These are phyloP conservation scores for Chrysanthemum seticuspe DNA, from an alignment of 129 eudicot genomes.

Conservation along the genomic window DNA sequence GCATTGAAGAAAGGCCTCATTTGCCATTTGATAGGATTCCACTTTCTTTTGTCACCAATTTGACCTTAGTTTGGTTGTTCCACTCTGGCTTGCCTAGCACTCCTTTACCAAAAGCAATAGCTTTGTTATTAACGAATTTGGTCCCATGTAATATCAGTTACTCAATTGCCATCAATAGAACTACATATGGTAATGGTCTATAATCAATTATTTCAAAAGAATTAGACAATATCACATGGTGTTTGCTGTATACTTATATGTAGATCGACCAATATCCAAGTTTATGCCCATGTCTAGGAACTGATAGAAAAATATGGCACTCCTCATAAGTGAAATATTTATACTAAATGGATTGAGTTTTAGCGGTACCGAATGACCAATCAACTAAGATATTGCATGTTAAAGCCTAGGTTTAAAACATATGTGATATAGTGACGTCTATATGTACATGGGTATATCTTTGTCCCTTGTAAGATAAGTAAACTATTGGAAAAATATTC, in stretches of 20 bases:
- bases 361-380: too few species aligned
- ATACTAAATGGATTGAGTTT: too few species aligned
- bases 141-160: background rate
- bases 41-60: constrained; percentile 26
- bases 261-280: background rate
- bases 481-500: too few species aligned
- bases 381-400: too few species aligned
- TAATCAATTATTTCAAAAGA: background rate
- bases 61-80: constrained; percentile 28
- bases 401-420: too few species aligned
- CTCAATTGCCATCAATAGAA: constrained; percentile 12
- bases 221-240: background rate
- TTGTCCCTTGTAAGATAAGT: too few species aligned
- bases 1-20: constrained; percentile 28
- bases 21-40: constrained; percentile 30
- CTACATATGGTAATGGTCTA: background rate
- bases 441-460: too few species aligned
- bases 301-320: too few species aligned
- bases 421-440: too few species aligned
- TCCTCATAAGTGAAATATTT: too few species aligned
- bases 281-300: too few species aligned
- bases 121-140: constrained; percentile 10
- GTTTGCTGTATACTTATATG: background rate
- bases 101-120: constrained; percentile 21
- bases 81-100: constrained; percentile 23